phyloP scores from a whole-genome alignment of 2,329 filamentous ascomycete species.

The Gliomastix tumulicola region DNA sequence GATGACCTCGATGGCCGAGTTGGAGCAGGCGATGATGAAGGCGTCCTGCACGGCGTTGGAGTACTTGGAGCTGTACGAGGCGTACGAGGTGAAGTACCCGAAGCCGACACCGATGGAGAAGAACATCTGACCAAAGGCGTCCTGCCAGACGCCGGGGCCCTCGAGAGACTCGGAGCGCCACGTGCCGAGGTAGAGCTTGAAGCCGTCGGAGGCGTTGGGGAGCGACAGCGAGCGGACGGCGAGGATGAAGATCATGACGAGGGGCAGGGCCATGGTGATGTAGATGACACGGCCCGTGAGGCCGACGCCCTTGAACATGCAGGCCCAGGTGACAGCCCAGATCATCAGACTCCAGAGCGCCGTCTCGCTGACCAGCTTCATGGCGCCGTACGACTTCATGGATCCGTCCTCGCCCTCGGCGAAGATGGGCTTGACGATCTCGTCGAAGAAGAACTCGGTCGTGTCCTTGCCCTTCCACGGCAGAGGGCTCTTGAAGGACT shows the following conservation, averaged over 20 bases:
- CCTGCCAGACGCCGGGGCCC: conserved; percentile 35
- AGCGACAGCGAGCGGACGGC: conserved; percentile 42
- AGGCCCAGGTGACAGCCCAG: conserved; percentile 50
- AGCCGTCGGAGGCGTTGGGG: conserved; percentile 40
- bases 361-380: conserved; percentile 40
- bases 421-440: neutral
- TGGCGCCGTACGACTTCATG: conserved; percentile 25
- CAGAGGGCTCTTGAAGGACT: conserved; percentile 42
- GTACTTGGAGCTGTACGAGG: conserved; percentile 49
- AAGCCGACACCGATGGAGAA: conserved; percentile 53
- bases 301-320: conserved; percentile 48
- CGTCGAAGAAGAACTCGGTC: conserved; percentile 1
- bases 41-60: conserved; percentile 50
- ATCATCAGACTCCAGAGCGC: conserved; percentile 47
- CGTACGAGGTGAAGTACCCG: conserved; percentile 52
- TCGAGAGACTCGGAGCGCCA: conserved; percentile 35
- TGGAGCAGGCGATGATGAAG: conserved; percentile 43
- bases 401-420: conserved; percentile 1
- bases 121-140: conserved; percentile 48
- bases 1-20: conserved; percentile 44
- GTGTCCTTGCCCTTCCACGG: conserved; percentile 34
- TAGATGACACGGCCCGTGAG: conserved; percentile 48
- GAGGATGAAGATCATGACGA: conserved; percentile 44
- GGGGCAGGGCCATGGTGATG: conserved; percentile 48
- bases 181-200: conserved; percentile 28